A percentile compares a stretch with the other conserved stretches of the same genome.
phyloP scores from a whole-genome alignment of 2,329 filamentous ascomycete species.

The Aspergillus tamarii region DNA sequence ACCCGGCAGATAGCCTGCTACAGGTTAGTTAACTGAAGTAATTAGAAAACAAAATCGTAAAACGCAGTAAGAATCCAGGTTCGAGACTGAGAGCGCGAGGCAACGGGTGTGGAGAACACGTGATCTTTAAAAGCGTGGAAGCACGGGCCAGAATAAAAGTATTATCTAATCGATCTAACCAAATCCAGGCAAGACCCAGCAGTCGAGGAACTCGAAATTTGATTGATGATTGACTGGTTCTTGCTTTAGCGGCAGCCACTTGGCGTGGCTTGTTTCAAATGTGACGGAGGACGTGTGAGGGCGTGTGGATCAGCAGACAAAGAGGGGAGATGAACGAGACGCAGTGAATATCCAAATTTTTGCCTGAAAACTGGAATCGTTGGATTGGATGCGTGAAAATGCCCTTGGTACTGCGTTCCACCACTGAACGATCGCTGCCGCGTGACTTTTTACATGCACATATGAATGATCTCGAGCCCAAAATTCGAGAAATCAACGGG shows the following conservation, averaged over 20 bases:
- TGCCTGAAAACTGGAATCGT: not conserved
- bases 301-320: constrained; percentile 7
- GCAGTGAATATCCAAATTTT: not conserved
- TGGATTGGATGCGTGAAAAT: not conserved
- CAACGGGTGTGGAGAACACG: constrained; percentile 28
- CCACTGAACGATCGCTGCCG: not conserved
- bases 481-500: not conserved
- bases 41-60: not conserved
- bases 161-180: constrained; percentile 23
- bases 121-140: constrained; percentile 23
- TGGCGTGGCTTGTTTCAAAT: constrained; percentile 19
- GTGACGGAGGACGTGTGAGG: constrained; percentile 4
- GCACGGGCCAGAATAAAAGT: constrained; percentile 23
- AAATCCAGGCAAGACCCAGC: constrained; percentile 15
- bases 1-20: constrained; percentile 25
- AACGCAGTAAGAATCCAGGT: not conserved
- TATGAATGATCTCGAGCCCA: not conserved
- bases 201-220: constrained; percentile 11
- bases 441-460: not conserved
- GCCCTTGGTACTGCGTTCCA: not conserved
- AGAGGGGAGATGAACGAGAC: not conserved
- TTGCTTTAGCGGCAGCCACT: constrained; percentile 19
- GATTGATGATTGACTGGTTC: constrained; percentile 14
- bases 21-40: constrained; percentile 48
- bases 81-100: constrained; percentile 11